These are phyloP conservation scores for Aspergillus versicolor DNA, from an alignment of 2,329 filamentous ascomycete genomes.

Conservation along the genomic window DNA sequence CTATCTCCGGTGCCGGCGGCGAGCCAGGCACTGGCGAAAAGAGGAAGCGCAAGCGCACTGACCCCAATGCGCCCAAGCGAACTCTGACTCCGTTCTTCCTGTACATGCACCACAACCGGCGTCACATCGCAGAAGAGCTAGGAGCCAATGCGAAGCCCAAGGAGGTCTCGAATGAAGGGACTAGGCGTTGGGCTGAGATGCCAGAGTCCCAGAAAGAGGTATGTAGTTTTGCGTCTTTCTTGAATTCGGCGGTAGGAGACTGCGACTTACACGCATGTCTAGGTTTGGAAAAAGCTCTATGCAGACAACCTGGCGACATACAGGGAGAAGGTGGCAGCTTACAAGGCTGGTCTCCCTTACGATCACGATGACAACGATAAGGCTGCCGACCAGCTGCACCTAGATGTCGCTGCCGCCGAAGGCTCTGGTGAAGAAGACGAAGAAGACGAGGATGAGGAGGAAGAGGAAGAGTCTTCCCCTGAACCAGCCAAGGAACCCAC, in stretches of 20 bases:
- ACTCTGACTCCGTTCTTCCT: constrained; percentile 93
- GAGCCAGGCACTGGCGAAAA: constrained; percentile 64
- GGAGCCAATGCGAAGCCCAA: constrained; percentile 75
- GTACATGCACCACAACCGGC: constrained; percentile 84
- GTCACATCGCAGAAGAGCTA: constrained; percentile 76
- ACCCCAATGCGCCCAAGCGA: constrained; percentile 92
- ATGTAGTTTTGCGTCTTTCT: constrained; percentile 24
- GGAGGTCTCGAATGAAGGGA: constrained; percentile 83
- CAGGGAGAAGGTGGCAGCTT: constrained; percentile 55
- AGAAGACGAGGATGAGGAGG: constrained; percentile 21
- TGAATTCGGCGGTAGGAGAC: background rate
- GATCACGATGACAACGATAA: constrained; percentile 46
- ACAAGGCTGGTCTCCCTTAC: constrained; percentile 53
- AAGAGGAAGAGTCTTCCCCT: constrained; percentile 33
- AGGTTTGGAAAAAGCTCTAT: constrained; percentile 60
- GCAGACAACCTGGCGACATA: constrained; percentile 57
- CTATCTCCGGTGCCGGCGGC: constrained; percentile 38
- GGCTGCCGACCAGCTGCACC: constrained; percentile 42
- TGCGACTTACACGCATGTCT: constrained; percentile 13
- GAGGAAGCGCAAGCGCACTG: constrained; percentile 84
- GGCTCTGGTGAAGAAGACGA: constrained; percentile 35
- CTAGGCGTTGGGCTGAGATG: constrained; percentile 81
- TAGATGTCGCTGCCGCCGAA: constrained; percentile 40
- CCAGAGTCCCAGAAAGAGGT: constrained; percentile 69
- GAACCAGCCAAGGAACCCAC: constrained; percentile 43